Conservation (phyloP, 257 asterid genomes). For the Solanum bulbocastanum region DNA sequence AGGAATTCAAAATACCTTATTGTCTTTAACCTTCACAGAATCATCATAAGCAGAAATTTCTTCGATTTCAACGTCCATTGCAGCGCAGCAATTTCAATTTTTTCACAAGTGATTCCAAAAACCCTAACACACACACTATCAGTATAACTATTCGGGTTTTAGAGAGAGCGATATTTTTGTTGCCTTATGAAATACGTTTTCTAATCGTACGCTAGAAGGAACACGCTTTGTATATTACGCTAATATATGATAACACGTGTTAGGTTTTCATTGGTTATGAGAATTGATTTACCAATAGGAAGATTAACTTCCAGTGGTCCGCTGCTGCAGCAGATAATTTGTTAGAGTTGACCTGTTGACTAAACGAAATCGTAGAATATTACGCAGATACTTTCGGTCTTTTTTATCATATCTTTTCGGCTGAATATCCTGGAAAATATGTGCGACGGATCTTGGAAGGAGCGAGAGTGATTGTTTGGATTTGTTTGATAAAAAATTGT, state of each 20-base stretch:
- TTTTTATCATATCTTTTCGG: not conserved
- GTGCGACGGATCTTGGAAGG: not conserved
- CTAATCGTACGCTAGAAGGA: not conserved
- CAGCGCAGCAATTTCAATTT: not conserved
- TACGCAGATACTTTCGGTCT: not conserved
- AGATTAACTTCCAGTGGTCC: not conserved
- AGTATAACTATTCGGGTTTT: not conserved
- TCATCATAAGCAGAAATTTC: not conserved
- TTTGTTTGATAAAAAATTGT: not conserved
- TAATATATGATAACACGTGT: not conserved
- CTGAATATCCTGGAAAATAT: not conserved
- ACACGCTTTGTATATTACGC: not conserved
- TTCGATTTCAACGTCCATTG: not conserved
- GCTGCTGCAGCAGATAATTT: not conserved
- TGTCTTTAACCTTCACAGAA: not conserved
- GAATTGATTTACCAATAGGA: not conserved
- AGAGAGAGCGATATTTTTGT: not conserved
- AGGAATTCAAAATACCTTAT: not conserved
- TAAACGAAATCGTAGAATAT: not conserved
- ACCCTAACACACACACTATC: not conserved
- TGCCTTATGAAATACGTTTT: not conserved
- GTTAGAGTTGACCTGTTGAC: not conserved
- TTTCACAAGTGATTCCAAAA: not conserved
- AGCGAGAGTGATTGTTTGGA: not conserved
- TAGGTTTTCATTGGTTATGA: not conserved